Percentiles rank a stretch among this genome's conserved stretches.
Evolutionary conservation across 306 rosid genomes (phyloP).

Genomic region (Ochetophila trinervis): DNA sequence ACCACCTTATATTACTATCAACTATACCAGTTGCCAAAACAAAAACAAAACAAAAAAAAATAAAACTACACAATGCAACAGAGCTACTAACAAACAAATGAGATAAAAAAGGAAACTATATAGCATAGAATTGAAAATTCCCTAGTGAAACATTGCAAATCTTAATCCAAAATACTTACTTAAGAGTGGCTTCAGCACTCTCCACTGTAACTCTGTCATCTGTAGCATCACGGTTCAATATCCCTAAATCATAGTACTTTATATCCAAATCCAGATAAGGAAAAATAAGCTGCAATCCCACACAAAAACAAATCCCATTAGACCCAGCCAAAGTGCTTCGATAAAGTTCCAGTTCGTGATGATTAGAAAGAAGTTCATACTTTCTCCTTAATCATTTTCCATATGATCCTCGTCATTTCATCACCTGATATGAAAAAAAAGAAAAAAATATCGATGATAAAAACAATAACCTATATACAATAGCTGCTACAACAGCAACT

Average conservation of each 20-base stretch:
- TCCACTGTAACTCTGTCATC: constrained; percentile 84
- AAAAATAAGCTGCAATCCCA: constrained; percentile 77
- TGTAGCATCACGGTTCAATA: constrained; percentile 84
- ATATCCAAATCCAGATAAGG: constrained; percentile 81
- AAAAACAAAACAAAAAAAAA: too few species aligned
- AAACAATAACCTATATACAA: background rate
- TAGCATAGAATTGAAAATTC: background rate
- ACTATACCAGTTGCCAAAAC: too few species aligned
- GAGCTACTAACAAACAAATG: background rate
- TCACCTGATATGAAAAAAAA: constrained; percentile 50
- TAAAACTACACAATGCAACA: too few species aligned
- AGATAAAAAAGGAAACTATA: background rate
- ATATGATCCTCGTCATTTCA: constrained; percentile 91
- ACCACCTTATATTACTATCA: background rate
- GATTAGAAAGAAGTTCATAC: constrained; percentile 29
- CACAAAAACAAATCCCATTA: background rate
- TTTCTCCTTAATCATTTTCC: constrained; percentile 82
- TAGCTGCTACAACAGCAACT: background rate
- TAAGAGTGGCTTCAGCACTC: constrained; percentile 89
- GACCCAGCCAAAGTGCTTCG: constrained; percentile 9
- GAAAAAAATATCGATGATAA: background rate
- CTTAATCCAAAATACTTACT: constrained; percentile 39
- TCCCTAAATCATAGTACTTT: constrained; percentile 86
- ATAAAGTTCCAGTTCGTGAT: background rate
- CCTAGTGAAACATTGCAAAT: background rate